A percentile compares a stretch with the other conserved stretches of the same genome.
These are phyloP conservation scores for Plantago major DNA, from an alignment of 257 asterid species.

Conservation along the genomic window DNA sequence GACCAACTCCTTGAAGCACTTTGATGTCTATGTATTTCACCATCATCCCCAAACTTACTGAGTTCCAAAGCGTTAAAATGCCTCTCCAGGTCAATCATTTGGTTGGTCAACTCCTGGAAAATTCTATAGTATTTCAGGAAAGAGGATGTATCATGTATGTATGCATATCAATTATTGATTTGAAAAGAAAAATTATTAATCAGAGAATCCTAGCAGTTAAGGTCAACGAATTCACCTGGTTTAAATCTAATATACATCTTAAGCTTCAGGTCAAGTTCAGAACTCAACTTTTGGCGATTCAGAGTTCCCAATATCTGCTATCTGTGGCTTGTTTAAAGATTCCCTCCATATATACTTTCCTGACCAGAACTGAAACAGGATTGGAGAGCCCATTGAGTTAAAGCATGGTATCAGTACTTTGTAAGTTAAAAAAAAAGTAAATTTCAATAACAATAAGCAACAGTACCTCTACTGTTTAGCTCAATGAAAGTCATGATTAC, in stretches of 20 bases:
- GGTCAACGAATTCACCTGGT: constrained; percentile 49
- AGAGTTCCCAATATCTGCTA: constrained; percentile 76
- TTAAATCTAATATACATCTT: constrained; percentile 51
- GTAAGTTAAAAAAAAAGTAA: neutral
- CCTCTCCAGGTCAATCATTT: constrained; percentile 84
- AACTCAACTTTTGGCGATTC: constrained; percentile 79
- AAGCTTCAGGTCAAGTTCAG: constrained; percentile 77
- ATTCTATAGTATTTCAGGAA: neutral
- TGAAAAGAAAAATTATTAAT: constrained; percentile 4
- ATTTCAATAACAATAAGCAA: too few relatives aligned
- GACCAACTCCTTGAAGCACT: constrained; percentile 37
- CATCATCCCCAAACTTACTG: constrained; percentile 65
- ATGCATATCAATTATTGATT: constrained; percentile 3
- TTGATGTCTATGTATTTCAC: constrained; percentile 36
- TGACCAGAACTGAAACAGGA: constrained; percentile 58
- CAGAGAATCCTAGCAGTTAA: constrained; percentile 2
- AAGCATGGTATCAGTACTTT: constrained; percentile 8
- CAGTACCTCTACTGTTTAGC: too few relatives aligned
- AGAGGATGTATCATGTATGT: constrained; percentile 9
- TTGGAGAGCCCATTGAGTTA: constrained; percentile 16
- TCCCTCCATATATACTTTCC: constrained; percentile 77
- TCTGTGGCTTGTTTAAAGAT: constrained; percentile 84
- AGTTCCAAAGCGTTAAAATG: constrained; percentile 83
- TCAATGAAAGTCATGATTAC: too few relatives aligned
- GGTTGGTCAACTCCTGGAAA: constrained; percentile 63